Base-by-base conservation (phyloP, 768 basidiomycete species). In the Psilocybe tampanensis region DNA sequence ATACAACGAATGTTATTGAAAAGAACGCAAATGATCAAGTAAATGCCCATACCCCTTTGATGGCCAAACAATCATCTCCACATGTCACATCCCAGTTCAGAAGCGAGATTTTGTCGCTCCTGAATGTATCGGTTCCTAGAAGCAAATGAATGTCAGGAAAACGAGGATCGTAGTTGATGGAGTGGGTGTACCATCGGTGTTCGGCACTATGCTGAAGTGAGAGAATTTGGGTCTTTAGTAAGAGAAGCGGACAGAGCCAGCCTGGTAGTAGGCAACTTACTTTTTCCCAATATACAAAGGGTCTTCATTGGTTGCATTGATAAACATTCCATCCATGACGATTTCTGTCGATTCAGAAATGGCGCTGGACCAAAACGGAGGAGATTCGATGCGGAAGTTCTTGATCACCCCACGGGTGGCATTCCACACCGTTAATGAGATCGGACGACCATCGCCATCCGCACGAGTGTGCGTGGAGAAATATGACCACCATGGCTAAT, bases 41-140 rank as follows among this genome's bases (percentile, higher is more conserved):
- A 12, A 44, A 22, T 39, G 36, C 23, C 67, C 80, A 23, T 62
- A 84, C 83, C 7, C 83, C 84, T 71, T 86, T 85, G 71, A 86
- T 82, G 8, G 82, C 84, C n/a, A 86, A 68, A 55, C 84, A 86
- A 60, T 86, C 84, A 62, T 86, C 85, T 17, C 84, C 83, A 52
- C 78, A 81, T n/a, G 83, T 85, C 17, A 86, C 73, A 68, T 86
- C 83, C 80, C 79, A 86, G 63, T 86, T 82, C 34, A 78, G 58
- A 55, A 86, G 62, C 2, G 76, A 68, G 32, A 86, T 66, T 4
- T 70, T 64, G 57, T 81, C 74, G 55, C 81, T 81, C 26, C 82
- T 74, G 60, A 80, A 86, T 0, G 82, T 85, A 64, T 84, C 74
- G 51, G 84, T 83, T 1, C 83, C 82, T 82, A 23, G 32, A 13